These are phyloP conservation scores for Nakazawaea ernobii DNA, from an alignment of 805 yeast genomes.

Conservation along the genomic window DNA sequence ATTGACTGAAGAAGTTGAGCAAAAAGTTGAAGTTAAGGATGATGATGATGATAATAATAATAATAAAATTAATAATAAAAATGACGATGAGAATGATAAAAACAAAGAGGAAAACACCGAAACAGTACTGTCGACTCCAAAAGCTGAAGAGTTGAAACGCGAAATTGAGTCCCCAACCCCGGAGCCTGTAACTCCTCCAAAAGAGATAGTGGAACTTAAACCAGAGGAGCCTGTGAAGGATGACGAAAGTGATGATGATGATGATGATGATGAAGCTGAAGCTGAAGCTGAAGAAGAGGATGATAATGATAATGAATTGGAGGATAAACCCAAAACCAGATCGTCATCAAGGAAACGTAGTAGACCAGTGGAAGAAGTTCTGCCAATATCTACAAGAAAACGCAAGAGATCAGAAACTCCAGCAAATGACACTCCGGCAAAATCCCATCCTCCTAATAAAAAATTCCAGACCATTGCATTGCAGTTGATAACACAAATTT, in stretches of 20 bases:
- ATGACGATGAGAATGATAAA: slow-evolving; percentile 4
- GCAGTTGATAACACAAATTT: slow-evolving; percentile 57
- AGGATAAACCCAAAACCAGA: slow-evolving; percentile 9
- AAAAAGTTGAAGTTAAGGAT: slow-evolving; percentile 1
- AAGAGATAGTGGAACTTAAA: slow-evolving; percentile 1
- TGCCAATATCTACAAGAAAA: slow-evolving; percentile 9
- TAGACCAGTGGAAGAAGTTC: not conserved
- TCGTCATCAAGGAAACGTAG: slow-evolving; percentile 9
- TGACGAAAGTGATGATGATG: not conserved
- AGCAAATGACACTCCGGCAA: slow-evolving; percentile 4
- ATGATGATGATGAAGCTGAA: not conserved
- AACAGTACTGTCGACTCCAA: not conserved
- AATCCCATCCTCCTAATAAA: slow-evolving; percentile 31
- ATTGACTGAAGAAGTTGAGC: slow-evolving; percentile 1
- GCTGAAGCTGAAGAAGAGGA: not conserved
- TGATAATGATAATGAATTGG: slow-evolving; percentile 6
- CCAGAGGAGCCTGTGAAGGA: slow-evolving; percentile 6
- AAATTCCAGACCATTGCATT: slow-evolving; percentile 57
- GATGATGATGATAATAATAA: slow-evolving; percentile 8
- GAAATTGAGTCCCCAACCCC: slow-evolving; percentile 16
- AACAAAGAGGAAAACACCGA: slow-evolving; percentile 6
- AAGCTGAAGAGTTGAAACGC: slow-evolving; percentile 4
- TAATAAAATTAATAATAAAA: not conserved
- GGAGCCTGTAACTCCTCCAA: slow-evolving; percentile 16
- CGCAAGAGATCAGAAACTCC: slow-evolving; percentile 17